Base-by-base conservation (phyloP, 495 filamentous ascomycete genomes). In the Lichenothelia convexa region DNA sequence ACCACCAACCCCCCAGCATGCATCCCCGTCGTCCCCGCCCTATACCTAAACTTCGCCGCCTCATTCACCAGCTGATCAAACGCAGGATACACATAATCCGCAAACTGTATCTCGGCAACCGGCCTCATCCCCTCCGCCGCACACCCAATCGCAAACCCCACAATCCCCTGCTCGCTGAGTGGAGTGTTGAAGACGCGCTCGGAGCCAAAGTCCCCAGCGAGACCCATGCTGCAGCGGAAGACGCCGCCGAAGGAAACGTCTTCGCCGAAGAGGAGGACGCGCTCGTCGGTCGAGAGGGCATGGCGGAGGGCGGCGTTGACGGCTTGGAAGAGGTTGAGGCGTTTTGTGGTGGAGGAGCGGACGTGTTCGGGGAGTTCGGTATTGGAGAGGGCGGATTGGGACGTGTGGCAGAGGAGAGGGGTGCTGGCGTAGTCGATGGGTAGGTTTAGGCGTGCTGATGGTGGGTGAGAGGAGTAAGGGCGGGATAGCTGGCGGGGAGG, bases 1-100 rank as follows among this genome's bases (percentile, higher is more conserved):
- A 95, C 71, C 9, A 91, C 85, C 54, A 97, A 56, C 3, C 87
- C 57, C 0, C 57, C 57, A 21, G 40, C 40, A 51, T 76, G 68
- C 6, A 68, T 66, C 1, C 68, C 75, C 8, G 75, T 79, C 2
- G 51, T 57, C 0, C 85, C 87, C 51, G 87, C 80, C 34, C 87
- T 67, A 57, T 87, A 97, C 36, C 89, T 62, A 43, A 81, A 80
- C 61, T 95, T 97, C 34, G 84, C 83, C 2, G 85, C 86, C 57
- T 97, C 89, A 50, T 95, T 95, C 43, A 95, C 86, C 26, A 97
- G 65, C 67, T 97, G 89, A 51, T 97, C 89, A 45, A 95, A 95
- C 1, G 89, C 85, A 2, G 89, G 89, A 56, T 77, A 95, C 29
- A 97, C 75, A 55, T 97, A 97, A 57, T 97, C 89, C 23, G 89